Evolutionary conservation across 306 rosid genomes (phyloP).

Genomic region (Lotus japonicus): DNA sequence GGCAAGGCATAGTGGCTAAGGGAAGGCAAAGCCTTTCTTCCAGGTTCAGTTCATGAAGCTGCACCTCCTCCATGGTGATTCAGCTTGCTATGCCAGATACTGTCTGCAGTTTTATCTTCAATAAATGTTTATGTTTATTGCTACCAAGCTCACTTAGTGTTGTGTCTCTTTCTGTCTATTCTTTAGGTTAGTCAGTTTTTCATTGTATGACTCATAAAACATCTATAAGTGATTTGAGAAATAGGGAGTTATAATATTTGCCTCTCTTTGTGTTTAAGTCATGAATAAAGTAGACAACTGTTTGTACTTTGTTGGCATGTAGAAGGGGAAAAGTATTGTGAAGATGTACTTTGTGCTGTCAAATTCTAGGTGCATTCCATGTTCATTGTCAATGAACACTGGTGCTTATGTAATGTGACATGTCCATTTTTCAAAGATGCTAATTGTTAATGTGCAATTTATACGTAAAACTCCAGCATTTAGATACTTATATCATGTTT

Average conservation of each 20-base stretch:
- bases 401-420: neutral
- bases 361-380: neutral
- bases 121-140: slow-evolving; percentile 4
- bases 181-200: slow-evolving; percentile 11
- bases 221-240: slow-evolving; percentile 8
- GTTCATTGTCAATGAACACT: neutral
- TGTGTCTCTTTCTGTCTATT: slow-evolving; percentile 15
- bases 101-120: slow-evolving; percentile 18
- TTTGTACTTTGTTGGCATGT: slow-evolving; percentile 14
- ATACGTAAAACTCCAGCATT: too few species aligned
- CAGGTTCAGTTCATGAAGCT: slow-evolving; percentile 33
- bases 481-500: too few species aligned
- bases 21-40: slow-evolving; percentile 91
- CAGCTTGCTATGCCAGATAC: neutral
- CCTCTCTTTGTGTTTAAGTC: slow-evolving; percentile 16
- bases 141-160: neutral
- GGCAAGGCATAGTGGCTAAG: slow-evolving; percentile 81
- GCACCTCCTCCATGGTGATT: slow-evolving; percentile 1
- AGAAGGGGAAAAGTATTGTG: neutral
- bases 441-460: too few species aligned
- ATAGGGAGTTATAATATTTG: slow-evolving; percentile 6
- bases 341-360: neutral
- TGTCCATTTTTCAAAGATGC: neutral
- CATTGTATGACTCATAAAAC: neutral
- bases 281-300: slow-evolving; percentile 19